Evolutionary conservation across 768 basidiomycete genomes (phyloP).

Genomic region (Leccinellum albellum): DNA sequence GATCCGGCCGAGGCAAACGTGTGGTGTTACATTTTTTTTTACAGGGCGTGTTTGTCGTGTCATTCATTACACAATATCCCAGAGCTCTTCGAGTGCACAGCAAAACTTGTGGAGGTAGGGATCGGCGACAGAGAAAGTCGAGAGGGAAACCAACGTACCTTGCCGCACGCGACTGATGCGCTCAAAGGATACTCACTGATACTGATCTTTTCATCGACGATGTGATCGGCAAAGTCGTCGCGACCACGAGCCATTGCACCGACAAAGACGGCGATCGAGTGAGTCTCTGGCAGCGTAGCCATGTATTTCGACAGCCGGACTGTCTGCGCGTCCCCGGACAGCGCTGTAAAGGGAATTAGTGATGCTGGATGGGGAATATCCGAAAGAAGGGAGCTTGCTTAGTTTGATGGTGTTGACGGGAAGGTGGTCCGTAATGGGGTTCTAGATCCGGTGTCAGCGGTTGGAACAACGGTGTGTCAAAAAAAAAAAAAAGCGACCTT

Average conservation of each 20-base stretch:
- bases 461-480: background rate
- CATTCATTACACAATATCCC: conserved; percentile 76
- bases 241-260: conserved; percentile 97
- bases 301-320: conserved; percentile 80
- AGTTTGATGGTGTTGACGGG: conserved; percentile 95
- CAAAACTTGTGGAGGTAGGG: conserved; percentile 58
- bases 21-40: conserved; percentile 16
- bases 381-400: conserved; percentile 51
- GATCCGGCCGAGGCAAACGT: background rate
- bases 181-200: conserved; percentile 93
- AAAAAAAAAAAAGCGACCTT: conserved; percentile 48
- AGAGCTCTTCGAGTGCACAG: conserved; percentile 89
- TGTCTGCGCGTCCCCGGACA: conserved; percentile 87
- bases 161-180: conserved; percentile 94
- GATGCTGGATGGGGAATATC: background rate
- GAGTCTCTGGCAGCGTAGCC: conserved; percentile 79
- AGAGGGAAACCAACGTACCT: conserved; percentile 51
- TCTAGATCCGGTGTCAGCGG: conserved; percentile 43
- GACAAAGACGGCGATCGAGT: conserved; percentile 91
- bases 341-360: conserved; percentile 45
- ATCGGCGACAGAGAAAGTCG: conserved; percentile 1
- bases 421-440: conserved; percentile 91
- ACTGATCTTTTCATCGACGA: conserved; percentile 94
- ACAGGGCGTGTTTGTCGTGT: background rate
- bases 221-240: conserved; percentile 94